Evolutionary conservation across 495 filamentous ascomycete species (phyloP).

Genomic region (Aspergillus campestris): DNA sequence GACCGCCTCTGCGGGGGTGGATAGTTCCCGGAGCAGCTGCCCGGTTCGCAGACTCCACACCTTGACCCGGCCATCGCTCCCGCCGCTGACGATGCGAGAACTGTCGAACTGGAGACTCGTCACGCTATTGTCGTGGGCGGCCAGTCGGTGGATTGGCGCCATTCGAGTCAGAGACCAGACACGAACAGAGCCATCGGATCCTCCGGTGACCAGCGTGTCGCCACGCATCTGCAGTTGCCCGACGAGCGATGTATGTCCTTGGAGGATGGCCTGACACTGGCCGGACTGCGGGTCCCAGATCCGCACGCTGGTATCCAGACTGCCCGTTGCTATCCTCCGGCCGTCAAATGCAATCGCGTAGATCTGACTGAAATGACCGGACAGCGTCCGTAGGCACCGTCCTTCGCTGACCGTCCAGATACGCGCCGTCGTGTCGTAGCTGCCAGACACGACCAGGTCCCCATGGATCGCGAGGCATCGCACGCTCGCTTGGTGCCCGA

Average conservation of each 20-base stretch:
- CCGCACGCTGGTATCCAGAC: slow-evolving; percentile 90
- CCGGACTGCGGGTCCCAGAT: slow-evolving; percentile 94
- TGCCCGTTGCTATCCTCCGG: slow-evolving; percentile 86
- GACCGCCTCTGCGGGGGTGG: slow-evolving; percentile 82
- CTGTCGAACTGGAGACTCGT: slow-evolving; percentile 97
- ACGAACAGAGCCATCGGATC: slow-evolving; percentile 88
- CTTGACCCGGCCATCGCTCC: slow-evolving; percentile 92
- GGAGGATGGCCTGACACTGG: slow-evolving; percentile 81
- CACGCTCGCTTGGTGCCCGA: slow-evolving; percentile 94
- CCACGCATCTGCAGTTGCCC: slow-evolving; percentile 96
- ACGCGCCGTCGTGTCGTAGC: slow-evolving; percentile 92
- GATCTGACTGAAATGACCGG: slow-evolving; percentile 97
- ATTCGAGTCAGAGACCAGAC: slow-evolving; percentile 90
- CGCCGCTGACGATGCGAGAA: slow-evolving; percentile 85
- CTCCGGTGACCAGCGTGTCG: slow-evolving; percentile 90
- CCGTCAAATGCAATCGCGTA: slow-evolving; percentile 98
- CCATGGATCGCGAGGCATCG: slow-evolving; percentile 93
- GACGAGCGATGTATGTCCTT: slow-evolving; percentile 93
- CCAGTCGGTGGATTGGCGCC: slow-evolving; percentile 83
- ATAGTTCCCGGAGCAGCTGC: slow-evolving; percentile 81
- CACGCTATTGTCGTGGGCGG: slow-evolving; percentile 97
- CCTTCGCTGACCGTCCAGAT: slow-evolving; percentile 97
- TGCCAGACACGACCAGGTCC: slow-evolving; percentile 90
- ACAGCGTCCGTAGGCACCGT: slow-evolving; percentile 76
- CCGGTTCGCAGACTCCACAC: slow-evolving; percentile 94